Base-by-base conservation (phyloP, 352 stramenopile species). In the Pythium biforme region DNA sequence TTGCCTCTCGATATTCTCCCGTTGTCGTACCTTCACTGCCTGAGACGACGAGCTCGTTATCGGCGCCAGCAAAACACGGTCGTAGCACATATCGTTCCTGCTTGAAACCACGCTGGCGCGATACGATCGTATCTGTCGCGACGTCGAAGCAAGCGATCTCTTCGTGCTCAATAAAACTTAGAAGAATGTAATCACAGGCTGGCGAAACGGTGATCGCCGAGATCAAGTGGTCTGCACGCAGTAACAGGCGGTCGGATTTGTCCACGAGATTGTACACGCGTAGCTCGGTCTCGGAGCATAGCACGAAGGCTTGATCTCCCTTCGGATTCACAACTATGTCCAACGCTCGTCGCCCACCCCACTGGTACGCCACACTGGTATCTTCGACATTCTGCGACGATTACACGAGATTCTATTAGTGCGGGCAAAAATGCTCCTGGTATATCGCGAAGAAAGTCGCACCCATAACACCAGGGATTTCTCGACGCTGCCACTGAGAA, bases 391-490 rank as follows among this genome's bases (percentile, higher is more conserved):
- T 88, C 81, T 91, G 45, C 4, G 34, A 7, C 20, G 14, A 27
- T 26, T 4, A 47, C 1, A 19, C 20, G 9, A 39, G 34, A 26
- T 31, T 39, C 19, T 1, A 43, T 51, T 34, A 43, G 54, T 9
- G 2, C 6, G 25, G 34, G 17, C 4, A 37, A 39, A 31, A 17
- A 2, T 0, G 3, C 4, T 2, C 4, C 17, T 1, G 51, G 1
- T 34, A 33, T 11, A 8, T 20, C 19, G 31, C 3, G n/a, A 19
- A 37, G 15, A 46, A 26, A 45, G 6, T 29, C 75, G n/a, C 75
- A 94, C 84, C 84, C 84, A 92, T 22, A 94, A 45, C 31, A 92
- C 58, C 12, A 94, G 70, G 12, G 80, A 90, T 26, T 90, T 91
- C 39, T 94, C 79, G 0, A 79, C 65, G 41, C 81, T 94, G 1